Conservation (phyloP, 805 yeast species). For the Candida maltosa region DNA sequence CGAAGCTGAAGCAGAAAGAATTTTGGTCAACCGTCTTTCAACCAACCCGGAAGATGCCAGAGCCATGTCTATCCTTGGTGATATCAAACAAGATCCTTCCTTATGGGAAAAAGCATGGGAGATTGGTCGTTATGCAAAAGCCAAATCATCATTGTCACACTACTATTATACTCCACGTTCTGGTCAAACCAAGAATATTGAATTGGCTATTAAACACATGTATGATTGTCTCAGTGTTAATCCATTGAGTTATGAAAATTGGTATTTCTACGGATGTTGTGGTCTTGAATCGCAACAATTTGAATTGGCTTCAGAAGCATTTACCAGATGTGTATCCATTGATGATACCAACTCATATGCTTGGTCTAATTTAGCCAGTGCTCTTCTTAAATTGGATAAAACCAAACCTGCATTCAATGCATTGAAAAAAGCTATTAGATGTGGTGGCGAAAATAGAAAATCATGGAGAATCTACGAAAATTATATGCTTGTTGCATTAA, state of each 20-base stretch:
- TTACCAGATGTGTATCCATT: slow-evolving; percentile 82
- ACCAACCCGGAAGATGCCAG: slow-evolving; percentile 73
- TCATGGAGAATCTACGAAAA: slow-evolving; percentile 94
- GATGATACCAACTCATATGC: slow-evolving; percentile 79
- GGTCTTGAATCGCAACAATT: slow-evolving; percentile 72
- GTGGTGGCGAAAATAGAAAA: slow-evolving; percentile 59
- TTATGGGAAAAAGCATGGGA: slow-evolving; percentile 89
- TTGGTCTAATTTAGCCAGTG: slow-evolving; percentile 90
- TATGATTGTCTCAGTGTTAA: slow-evolving; percentile 70
- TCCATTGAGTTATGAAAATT: slow-evolving; percentile 74
- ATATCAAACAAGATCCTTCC: slow-evolving; percentile 69
- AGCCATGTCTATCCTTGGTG: slow-evolving; percentile 82
- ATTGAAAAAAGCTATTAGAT: slow-evolving; percentile 70
- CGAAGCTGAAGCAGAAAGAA: slow-evolving; percentile 58
- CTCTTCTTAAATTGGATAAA: slow-evolving; percentile 63
- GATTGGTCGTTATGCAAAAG: slow-evolving; percentile 74
- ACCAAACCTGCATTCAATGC: slow-evolving; percentile 81
- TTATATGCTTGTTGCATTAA: slow-evolving; percentile 75
- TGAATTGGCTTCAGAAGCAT: slow-evolving; percentile 84
- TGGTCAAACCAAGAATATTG: slow-evolving; percentile 50
- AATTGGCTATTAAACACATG: slow-evolving; percentile 59
- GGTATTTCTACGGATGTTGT: slow-evolving; percentile 91
- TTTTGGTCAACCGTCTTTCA: slow-evolving; percentile 53
- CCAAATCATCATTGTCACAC: slow-evolving; percentile 78
- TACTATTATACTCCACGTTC: slow-evolving; percentile 54